Evolutionary conservation across 1,139 yeast genomes (phyloP).

Genomic region (Taphrina pruni): DNA sequence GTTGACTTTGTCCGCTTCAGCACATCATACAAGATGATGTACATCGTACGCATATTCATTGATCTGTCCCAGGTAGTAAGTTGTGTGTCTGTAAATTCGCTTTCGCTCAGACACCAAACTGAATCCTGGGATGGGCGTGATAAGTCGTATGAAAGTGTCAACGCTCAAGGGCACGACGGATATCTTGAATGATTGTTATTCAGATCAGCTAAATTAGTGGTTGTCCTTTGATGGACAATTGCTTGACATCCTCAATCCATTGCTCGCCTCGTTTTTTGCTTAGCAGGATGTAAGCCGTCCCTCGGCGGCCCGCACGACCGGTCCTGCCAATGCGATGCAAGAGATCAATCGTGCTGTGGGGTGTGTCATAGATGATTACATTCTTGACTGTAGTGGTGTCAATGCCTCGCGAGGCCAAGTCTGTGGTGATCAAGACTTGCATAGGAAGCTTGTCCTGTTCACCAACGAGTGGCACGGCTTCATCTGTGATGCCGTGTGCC

Average conservation of each 20-base stretch:
- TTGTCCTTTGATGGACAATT: conserved; percentile 24
- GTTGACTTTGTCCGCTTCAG: background rate
- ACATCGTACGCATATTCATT: background rate
- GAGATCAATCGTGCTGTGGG: conserved; percentile 80
- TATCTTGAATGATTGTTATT: background rate
- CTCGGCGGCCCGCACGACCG: conserved; percentile 87
- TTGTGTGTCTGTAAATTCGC: conserved; percentile 27
- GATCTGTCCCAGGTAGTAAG: conserved; percentile 36
- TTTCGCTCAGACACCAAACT: conserved; percentile 24
- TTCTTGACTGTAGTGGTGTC: conserved; percentile 84
- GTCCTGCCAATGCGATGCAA: conserved; percentile 94
- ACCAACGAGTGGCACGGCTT: conserved; percentile 23
- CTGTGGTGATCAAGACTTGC: conserved; percentile 86
- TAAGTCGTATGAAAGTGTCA: background rate
- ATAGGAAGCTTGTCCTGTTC: conserved; percentile 44
- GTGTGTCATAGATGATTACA: conserved; percentile 83
- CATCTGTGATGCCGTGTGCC: conserved; percentile 45
- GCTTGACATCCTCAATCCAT: conserved; percentile 79
- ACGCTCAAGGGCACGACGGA: background rate
- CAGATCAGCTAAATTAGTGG: conserved; percentile 22
- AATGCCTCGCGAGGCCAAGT: conserved; percentile 84
- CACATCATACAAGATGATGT: conserved; percentile 9
- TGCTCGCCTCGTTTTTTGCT: conserved; percentile 67
- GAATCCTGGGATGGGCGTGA: conserved; percentile 27
- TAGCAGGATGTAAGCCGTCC: conserved; percentile 79